These are phyloP conservation scores for Barnettozyma vustinii DNA, from an alignment of 805 yeast genomes.

Conservation along the genomic window DNA sequence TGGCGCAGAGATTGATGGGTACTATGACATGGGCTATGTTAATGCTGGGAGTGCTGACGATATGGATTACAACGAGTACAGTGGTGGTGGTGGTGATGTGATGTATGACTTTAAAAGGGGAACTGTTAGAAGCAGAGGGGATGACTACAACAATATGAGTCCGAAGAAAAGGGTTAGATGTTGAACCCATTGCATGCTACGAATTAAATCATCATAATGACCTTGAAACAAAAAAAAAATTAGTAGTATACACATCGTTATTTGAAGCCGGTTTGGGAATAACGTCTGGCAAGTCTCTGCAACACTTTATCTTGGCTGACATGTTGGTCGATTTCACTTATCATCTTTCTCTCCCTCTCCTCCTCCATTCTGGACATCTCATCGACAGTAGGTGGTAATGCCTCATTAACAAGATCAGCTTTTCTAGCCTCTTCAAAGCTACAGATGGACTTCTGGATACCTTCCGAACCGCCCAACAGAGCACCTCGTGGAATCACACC, in stretches of 20 bases:
- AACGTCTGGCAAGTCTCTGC: constrained; percentile 25
- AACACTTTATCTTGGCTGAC: constrained; percentile 18
- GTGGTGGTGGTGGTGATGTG: neutral
- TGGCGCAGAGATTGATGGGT: neutral
- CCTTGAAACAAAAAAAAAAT: neutral
- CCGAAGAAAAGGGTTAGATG: constrained; percentile 4
- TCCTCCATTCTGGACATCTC: constrained; percentile 43
- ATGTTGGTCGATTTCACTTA: constrained; percentile 29
- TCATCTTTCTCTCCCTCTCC: constrained; percentile 40
- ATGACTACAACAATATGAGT: constrained; percentile 2
- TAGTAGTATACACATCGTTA: neutral
- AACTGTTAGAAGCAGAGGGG: constrained; percentile 16
- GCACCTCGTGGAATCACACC: constrained; percentile 86
- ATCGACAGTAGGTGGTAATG: constrained; percentile 74
- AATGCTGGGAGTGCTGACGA: constrained; percentile 20
- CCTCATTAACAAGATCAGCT: constrained; percentile 81
- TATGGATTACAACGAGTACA: constrained; percentile 9
- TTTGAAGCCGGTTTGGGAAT: constrained; percentile 11
- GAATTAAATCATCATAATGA: neutral
- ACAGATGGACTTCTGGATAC: constrained; percentile 59
- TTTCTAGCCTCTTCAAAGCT: constrained; percentile 79
- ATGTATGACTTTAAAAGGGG: constrained; percentile 13
- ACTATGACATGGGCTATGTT: constrained; percentile 5
- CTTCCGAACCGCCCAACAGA: constrained; percentile 75
- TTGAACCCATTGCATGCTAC: neutral